Evolutionary conservation across 2,329 filamentous ascomycete genomes (phyloP), one percentile per base, ranked within the genome.

Genomic region (Ceratocystis smalleyi): DNA sequence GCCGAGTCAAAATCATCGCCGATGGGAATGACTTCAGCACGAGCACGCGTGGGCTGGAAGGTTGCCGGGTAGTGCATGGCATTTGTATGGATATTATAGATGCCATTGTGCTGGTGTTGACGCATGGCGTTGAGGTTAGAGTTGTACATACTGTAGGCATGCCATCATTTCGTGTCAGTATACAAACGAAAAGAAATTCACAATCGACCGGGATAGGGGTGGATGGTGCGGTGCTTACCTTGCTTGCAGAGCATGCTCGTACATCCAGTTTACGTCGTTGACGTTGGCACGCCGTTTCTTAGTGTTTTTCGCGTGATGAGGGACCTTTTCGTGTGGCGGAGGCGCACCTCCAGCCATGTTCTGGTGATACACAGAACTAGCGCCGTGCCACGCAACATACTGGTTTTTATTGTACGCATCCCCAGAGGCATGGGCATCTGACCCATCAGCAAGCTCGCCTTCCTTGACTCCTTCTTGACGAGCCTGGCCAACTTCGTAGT

Each of bases 391-490:
- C 32, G 94, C 94, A 32, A 99, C 94, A 72, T 96, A 99, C 73
- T 96, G 91, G 72, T 99, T 99, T 76, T 92, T 91, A 79, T 99
- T 96, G 79, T 99, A 99, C n/a, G 85, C 80, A 72, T 95, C 87
- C 47, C 87, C 88, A 7, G 82, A 81, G 30, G 91, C 82, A 51
- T 91, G 81, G 67, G 80, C 81, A 74, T 99, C 94, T 67, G 91
- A 87, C 0, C 92, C 92, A 71, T 97, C 94, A 19, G 91, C 94
- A 27, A 97, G 73, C 72, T 95, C 90, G 68, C 94, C 94, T 73
- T 96, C 92, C 1, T 89, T 81, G 30, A 85, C 85, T 24, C 91
- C 92, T 62, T 89, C 84, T 60, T 85, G 86, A 60, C 84, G 83
- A 40, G 87, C 87, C 69, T 85, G 86, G 40, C 85, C 77, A 45